Evolutionary conservation across 2,329 filamentous ascomycete genomes (phyloP).

Genomic region (Lachnellula suecica): DNA sequence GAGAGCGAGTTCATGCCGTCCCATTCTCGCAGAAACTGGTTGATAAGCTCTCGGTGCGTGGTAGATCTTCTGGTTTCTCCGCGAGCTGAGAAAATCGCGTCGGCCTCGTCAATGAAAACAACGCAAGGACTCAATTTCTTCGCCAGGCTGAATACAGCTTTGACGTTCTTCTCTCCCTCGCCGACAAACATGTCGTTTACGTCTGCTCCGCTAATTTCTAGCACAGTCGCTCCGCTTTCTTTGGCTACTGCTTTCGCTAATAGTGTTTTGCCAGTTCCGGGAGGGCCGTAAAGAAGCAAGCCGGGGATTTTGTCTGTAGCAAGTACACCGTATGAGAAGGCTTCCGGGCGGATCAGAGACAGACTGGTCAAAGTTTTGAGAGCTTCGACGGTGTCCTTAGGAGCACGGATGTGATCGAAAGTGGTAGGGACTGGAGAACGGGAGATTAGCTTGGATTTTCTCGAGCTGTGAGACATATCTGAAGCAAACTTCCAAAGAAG

Average conservation of each 20-base stretch:
- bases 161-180: slow-evolving; percentile 93
- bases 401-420: slow-evolving; percentile 83
- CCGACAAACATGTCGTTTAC: slow-evolving; percentile 97
- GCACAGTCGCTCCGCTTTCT: slow-evolving; percentile 67
- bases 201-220: slow-evolving; percentile 87
- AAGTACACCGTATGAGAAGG: slow-evolving; percentile 94
- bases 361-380: slow-evolving; percentile 87
- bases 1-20: slow-evolving; percentile 81
- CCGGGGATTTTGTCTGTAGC: slow-evolving; percentile 89
- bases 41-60: slow-evolving; percentile 81
- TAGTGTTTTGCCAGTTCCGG: slow-evolving; percentile 74
- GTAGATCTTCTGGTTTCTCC: slow-evolving; percentile 64
- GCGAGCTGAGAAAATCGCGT: slow-evolving; percentile 83
- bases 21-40: slow-evolving; percentile 96
- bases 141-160: slow-evolving; percentile 86
- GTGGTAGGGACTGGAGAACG: slow-evolving; percentile 87
- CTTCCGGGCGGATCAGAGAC: slow-evolving; percentile 83
- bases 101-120: slow-evolving; percentile 96
- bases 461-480: too few species aligned
- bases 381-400: slow-evolving; percentile 79
- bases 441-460: too few species aligned
- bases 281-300: slow-evolving; percentile 83
- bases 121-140: slow-evolving; percentile 90
- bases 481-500: too few species aligned
- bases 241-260: slow-evolving; percentile 69